Conservation (phyloP, 2,329 filamentous ascomycete species). For the Aciculosporium take region DNA sequence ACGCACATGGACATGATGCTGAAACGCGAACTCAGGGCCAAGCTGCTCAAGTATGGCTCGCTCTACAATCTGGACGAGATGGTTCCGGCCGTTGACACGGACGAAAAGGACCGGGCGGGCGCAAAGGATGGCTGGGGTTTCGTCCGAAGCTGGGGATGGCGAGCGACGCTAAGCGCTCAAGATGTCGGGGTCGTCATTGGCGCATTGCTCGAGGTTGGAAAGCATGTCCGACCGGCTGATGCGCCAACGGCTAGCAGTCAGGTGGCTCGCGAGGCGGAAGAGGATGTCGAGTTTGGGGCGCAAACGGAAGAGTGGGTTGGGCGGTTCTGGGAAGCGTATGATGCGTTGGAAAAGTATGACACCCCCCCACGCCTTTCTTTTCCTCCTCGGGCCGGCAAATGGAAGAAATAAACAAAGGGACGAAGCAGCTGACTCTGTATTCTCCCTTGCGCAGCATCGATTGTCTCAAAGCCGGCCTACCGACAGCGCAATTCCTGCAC, state of each 20-base stretch:
- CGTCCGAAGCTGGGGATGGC: constrained; percentile 94
- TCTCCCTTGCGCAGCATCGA: constrained; percentile 43
- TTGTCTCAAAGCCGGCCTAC: constrained; percentile 59
- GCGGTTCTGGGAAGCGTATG: constrained; percentile 59
- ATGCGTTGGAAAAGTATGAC: constrained; percentile 52
- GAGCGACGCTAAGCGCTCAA: constrained; percentile 80
- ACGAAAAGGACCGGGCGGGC: constrained; percentile 52
- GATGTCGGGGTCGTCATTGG: constrained; percentile 90
- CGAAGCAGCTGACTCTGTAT: too few relatives aligned
- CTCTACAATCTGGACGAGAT: constrained; percentile 90
- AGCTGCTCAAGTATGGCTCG: constrained; percentile 80
- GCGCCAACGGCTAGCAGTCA: constrained; percentile 18
- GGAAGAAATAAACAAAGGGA: neutral
- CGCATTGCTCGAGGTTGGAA: constrained; percentile 84
- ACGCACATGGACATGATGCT: constrained; percentile 98
- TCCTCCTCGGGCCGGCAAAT: too few relatives aligned
- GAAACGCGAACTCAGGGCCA: constrained; percentile 72
- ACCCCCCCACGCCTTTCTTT: neutral
- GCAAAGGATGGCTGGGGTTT: constrained; percentile 93
- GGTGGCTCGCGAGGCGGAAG: constrained; percentile 26
- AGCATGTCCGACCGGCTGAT: constrained; percentile 27
- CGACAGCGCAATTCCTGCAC: constrained; percentile 77
- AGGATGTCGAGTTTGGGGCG: constrained; percentile 32
- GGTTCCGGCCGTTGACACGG: constrained; percentile 64
- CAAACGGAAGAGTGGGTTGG: constrained; percentile 51